These are phyloP conservation scores for Barnettozyma vustinii DNA, from an alignment of 805 yeast genomes.

Conservation along the genomic window DNA sequence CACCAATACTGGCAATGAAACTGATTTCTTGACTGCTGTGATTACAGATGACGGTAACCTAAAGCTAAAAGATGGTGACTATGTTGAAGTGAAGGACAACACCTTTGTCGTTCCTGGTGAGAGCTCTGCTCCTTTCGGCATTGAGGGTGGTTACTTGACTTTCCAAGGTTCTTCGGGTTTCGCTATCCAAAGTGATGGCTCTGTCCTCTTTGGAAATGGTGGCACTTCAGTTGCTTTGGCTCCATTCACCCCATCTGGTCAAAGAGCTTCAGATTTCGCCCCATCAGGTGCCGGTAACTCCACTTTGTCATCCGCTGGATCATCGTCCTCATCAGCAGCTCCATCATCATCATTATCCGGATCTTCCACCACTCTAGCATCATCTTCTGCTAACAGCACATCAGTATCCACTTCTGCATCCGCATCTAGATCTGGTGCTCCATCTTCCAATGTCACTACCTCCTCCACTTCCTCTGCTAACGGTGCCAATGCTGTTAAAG, in stretches of 20 bases:
- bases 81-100: neutral
- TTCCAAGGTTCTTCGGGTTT: slow-evolving; percentile 32
- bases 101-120: slow-evolving; percentile 12
- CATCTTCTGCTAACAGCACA: slow-evolving; percentile 2
- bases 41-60: neutral
- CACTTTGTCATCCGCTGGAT: slow-evolving; percentile 32
- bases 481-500: slow-evolving; percentile 21
- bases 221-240: slow-evolving; percentile 29
- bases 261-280: slow-evolving; percentile 25
- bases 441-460: neutral
- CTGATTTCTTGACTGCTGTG: neutral
- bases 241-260: slow-evolving; percentile 26
- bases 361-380: slow-evolving; percentile 16
- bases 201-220: slow-evolving; percentile 10
- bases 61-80: neutral
- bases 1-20: slow-evolving; percentile 8
- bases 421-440: slow-evolving; percentile 9
- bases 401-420: slow-evolving; percentile 8
- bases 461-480: slow-evolving; percentile 15
- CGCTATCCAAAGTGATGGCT: slow-evolving; percentile 30
- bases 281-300: slow-evolving; percentile 23
- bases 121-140: slow-evolving; percentile 36
- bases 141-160: slow-evolving; percentile 32
- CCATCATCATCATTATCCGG: slow-evolving; percentile 29
- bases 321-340: slow-evolving; percentile 32